Evolutionary conservation across 2,329 filamentous ascomycete genomes (phyloP).

Genomic region (Plenodomus lindquistii): DNA sequence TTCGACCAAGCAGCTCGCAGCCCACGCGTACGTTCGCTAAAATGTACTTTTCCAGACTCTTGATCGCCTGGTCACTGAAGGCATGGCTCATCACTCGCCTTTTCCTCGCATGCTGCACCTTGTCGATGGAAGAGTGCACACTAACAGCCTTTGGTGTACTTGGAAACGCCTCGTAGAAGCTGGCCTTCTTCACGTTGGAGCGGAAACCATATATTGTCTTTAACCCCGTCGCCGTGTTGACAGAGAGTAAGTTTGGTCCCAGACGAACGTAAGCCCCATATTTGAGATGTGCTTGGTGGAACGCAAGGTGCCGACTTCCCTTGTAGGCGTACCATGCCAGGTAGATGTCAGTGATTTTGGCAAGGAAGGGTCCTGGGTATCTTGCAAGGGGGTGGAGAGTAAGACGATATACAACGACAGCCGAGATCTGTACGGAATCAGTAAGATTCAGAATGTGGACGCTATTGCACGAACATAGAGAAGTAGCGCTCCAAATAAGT

Average conservation of each 20-base stretch:
- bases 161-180: conserved; percentile 54
- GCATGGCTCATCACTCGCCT: conserved; percentile 52
- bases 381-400: conserved; percentile 49
- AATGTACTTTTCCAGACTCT: conserved; percentile 52
- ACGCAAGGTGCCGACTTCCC: conserved; percentile 74
- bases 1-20: conserved; percentile 39
- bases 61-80: conserved; percentile 52
- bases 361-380: conserved; percentile 49
- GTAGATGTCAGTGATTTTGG: conserved; percentile 44
- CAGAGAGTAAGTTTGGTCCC: conserved; percentile 74
- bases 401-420: conserved; percentile 44
- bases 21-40: conserved; percentile 49
- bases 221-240: conserved; percentile 67
- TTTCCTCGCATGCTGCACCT: conserved; percentile 52
- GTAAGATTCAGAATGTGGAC: conserved; percentile 8
- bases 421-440: conserved; percentile 19
- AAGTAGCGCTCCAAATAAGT: conserved; percentile 25
- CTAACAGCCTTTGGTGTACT: conserved; percentile 48
- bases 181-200: conserved; percentile 54
- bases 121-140: conserved; percentile 52
- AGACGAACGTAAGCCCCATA: conserved; percentile 77
- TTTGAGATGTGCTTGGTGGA: conserved; percentile 69
- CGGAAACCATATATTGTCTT: conserved; percentile 56
- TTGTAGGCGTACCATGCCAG: conserved; percentile 70
- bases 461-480: conserved; percentile 27